These are phyloP conservation scores for Helianthus annuus DNA, from an alignment of 129 eudicot genomes.

Conservation along the genomic window HanXRQr2.0-SUNRISE NC_035439.2:67926637-67927136, in stretches of 20 bases:
- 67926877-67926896: background rate
- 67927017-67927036: constrained; percentile 84
- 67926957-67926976: background rate
- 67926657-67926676: constrained; percentile 73
- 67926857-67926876: background rate
- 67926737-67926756: background rate
- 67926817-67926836: background rate
- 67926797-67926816: background rate
- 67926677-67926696: constrained; percentile 93
- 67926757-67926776: background rate
- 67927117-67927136: background rate
- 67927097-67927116: background rate
- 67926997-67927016: constrained; percentile 66
- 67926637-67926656: constrained; percentile 75
- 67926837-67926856: background rate
- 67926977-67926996: background rate
- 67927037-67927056: constrained; percentile 81
- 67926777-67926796: background rate
- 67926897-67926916: background rate
- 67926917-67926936: background rate
- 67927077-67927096: background rate
- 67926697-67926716: constrained; percentile 50
- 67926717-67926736: constrained; percentile 3
- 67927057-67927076: constrained; percentile 59
- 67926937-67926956: background rate